A percentile compares a stretch with the other conserved stretches of the same genome.
phyloP scores from a whole-genome alignment of 148 eudicot species.

The Fagopyrum homotropicum region DNA sequence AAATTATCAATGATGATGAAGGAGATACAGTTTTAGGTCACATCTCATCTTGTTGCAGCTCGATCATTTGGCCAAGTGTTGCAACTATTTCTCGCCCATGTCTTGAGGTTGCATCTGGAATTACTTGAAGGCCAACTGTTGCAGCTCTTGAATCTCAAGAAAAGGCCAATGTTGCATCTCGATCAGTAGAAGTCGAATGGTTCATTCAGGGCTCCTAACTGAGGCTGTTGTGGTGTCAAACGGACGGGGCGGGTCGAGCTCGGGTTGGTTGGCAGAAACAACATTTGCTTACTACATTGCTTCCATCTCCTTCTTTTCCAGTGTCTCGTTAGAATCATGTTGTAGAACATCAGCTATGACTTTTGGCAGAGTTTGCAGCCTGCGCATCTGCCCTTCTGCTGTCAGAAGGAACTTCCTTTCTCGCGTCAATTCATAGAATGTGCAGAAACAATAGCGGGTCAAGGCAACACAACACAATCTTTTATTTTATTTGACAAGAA shows the following conservation, averaged over 20 bases:
- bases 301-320: background rate
- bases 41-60: constrained; percentile 8
- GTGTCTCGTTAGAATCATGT: constrained; percentile 21
- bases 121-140: too few relatives aligned
- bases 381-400: constrained; percentile 36
- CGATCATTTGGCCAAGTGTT: constrained; percentile 37
- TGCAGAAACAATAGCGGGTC: constrained; percentile 22
- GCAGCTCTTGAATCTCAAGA: too few relatives aligned
- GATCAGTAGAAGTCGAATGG: constrained; percentile 38
- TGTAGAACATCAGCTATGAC: constrained; percentile 39
- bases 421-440: constrained; percentile 35
- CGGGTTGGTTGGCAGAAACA: too few relatives aligned
- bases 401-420: constrained; percentile 35
- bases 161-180: constrained; percentile 41
- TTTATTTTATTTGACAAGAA: background rate
- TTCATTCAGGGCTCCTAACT: constrained; percentile 50
- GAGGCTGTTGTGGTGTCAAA: constrained; percentile 38
- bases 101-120: too few relatives aligned
- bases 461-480: constrained; percentile 15
- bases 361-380: constrained; percentile 42
- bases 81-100: too few relatives aligned
- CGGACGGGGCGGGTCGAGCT: constrained; percentile 24
- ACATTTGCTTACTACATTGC: too few relatives aligned
- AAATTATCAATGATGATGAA: too few relatives aligned
- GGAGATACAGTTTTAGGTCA: too few relatives aligned